phyloP scores from a whole-genome alignment of 306 rosid species.

The Benincasa hispida region DNA sequence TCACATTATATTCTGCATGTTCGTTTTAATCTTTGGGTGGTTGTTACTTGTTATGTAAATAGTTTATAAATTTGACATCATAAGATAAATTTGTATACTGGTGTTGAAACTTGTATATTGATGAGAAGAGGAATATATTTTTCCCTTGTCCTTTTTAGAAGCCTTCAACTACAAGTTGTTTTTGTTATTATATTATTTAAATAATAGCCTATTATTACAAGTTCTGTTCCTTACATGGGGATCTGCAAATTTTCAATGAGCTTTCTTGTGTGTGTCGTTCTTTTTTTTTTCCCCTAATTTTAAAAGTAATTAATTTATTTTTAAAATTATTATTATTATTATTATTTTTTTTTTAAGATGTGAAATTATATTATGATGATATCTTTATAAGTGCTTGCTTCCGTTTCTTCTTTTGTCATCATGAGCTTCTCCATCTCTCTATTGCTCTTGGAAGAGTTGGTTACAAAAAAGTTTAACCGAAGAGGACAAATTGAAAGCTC shows the following conservation, averaged over 20 bases:
- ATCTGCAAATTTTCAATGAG: not conserved
- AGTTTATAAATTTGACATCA: not conserved
- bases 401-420: not conserved
- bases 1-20: conserved; percentile 4
- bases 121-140: not conserved
- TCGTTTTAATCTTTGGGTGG: not conserved
- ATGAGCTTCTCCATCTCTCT: too few relatives aligned
- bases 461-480: too few relatives aligned
- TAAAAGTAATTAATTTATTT: too few relatives aligned
- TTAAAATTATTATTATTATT: too few relatives aligned
- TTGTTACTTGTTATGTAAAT: not conserved
- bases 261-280: not conserved
- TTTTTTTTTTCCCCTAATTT: too few relatives aligned
- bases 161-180: not conserved
- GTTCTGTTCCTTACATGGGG: not conserved
- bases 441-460: too few relatives aligned
- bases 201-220: not conserved
- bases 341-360: not conserved
- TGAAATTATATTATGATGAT: not conserved
- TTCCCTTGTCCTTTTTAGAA: not conserved
- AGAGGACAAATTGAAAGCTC: too few relatives aligned
- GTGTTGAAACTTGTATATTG: not conserved
- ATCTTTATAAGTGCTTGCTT: not conserved
- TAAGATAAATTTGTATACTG: not conserved
- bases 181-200: not conserved